Conservation (phyloP, 495 filamentous ascomycete species). For the Annulohypoxylon moriforme region DNA sequence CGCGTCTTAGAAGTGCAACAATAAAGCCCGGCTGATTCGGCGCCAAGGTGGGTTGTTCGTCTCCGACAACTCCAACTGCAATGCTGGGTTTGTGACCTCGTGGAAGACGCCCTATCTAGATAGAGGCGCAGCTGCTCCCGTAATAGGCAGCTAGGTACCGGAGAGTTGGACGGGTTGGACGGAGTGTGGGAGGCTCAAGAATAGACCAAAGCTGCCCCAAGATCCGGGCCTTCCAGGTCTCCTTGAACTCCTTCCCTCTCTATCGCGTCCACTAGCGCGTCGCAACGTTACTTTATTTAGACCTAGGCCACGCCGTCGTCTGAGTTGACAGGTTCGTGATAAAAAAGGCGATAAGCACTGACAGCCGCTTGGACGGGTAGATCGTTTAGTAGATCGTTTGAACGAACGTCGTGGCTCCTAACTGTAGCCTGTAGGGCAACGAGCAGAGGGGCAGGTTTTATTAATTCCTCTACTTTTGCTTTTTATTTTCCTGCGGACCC, state of each 20-base stretch:
- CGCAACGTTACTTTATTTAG: conserved; percentile 44
- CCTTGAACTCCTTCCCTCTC: conserved; percentile 26
- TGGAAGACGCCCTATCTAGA: conserved; percentile 28
- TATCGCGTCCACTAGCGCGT: conserved; percentile 30
- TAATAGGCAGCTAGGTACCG: conserved; percentile 17
- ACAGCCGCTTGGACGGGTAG: conserved; percentile 29
- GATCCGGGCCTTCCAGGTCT: conserved; percentile 28
- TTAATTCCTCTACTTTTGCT: conserved; percentile 16
- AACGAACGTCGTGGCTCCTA: background rate
- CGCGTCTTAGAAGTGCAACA: conserved; percentile 25
- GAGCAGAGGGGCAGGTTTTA: conserved; percentile 23
- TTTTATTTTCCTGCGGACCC: background rate
- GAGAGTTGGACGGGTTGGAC: conserved; percentile 8
- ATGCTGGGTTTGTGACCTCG: conserved; percentile 13
- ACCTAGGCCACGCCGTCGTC: conserved; percentile 22
- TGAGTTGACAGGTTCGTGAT: conserved; percentile 20
- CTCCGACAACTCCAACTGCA: conserved; percentile 34
- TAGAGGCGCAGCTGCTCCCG: conserved; percentile 30
- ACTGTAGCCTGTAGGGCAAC: background rate
- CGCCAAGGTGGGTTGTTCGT: conserved; percentile 26
- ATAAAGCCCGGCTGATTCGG: conserved; percentile 33
- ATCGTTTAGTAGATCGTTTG: conserved; percentile 2
- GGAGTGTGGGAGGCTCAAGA: conserved; percentile 38
- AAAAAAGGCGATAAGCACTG: conserved; percentile 37
- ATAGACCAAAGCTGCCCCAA: conserved; percentile 16